Evolutionary conservation across 2,329 filamentous ascomycete species (phyloP), one percentile per base, ranked within the genome.

Genomic region (Pseudogymnoascus sp.): DNA sequence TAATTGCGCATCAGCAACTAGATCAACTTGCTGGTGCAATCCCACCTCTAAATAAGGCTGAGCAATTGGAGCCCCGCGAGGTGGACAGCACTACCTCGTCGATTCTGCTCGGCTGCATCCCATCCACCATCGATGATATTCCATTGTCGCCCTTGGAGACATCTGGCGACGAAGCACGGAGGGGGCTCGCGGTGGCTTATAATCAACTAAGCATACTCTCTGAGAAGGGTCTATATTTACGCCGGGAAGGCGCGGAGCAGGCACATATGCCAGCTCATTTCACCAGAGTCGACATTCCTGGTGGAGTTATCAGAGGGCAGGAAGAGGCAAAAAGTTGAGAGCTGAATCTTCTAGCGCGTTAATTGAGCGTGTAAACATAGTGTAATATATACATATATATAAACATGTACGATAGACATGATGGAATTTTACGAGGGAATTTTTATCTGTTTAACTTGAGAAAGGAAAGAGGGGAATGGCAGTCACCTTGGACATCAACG

Each of bases 1-100:
- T 88, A 68, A 78, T 83, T 36, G 75, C 78, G 63, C 75, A 71
- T 12, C 34, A 61, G 39, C 36, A 42, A 26, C 59, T 61, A 3
- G 59, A 61, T 36, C 57, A 67, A 70, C 64, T 67, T 64, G 10
- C 60, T 64, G 69, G 60, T 67, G 64, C 6, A 21, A 7, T 45
- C 18, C 59, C 63, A 10, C 12, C 21, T 34, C 14, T 12, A 11
- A 63, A 62, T 7, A 16, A 64, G 18, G n/a, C 36, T 8, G 6
- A 18, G 23, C 14, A 5, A 26, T 2, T 12, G 11, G 29, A 61
- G 14, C 12, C 47, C 66, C 62, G n/a, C 47, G 42, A 62, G 31
- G 21, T 62, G 26, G 60, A 63, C 11, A 59, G 51, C 23, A 26
- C 51, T 60, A 31, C 29, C 60, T 51, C 74, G 67, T 75, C 73